phyloP scores from a whole-genome alignment of 805 yeast genomes.

The Nematodospora valgi region DNA sequence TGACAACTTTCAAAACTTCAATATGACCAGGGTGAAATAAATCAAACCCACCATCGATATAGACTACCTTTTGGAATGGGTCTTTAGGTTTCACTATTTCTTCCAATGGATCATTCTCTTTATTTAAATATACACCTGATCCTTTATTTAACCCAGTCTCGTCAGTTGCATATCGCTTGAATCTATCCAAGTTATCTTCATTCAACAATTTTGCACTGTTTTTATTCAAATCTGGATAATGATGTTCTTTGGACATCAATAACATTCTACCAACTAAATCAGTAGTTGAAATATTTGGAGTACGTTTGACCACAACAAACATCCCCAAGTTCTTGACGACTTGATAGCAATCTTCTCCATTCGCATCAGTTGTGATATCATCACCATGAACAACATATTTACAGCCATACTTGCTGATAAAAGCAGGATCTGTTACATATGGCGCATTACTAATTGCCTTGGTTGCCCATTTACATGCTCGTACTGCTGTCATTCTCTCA shows the following conservation, averaged over 20 bases:
- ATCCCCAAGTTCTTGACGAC: slow-evolving; percentile 79
- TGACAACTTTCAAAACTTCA: slow-evolving; percentile 55
- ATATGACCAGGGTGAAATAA: slow-evolving; percentile 93
- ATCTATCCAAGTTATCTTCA: slow-evolving; percentile 39
- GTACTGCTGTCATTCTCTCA: slow-evolving; percentile 82
- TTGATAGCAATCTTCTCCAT: slow-evolving; percentile 91
- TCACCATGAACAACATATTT: slow-evolving; percentile 97
- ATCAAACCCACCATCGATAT: slow-evolving; percentile 85
- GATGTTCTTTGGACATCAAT: slow-evolving; percentile 56
- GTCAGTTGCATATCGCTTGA: slow-evolving; percentile 57
- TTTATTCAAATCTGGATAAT: slow-evolving; percentile 24
- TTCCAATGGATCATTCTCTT: slow-evolving; percentile 21
- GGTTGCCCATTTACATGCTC: slow-evolving; percentile 88
- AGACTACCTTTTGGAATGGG: slow-evolving; percentile 33
- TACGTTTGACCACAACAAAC: slow-evolving; percentile 86
- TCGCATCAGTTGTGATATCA: slow-evolving; percentile 94
- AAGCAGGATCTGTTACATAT: slow-evolving; percentile 83
- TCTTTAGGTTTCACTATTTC: slow-evolving; percentile 33
- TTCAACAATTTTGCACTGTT: slow-evolving; percentile 26
- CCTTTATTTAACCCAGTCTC: slow-evolving; percentile 57
- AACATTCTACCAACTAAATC: slow-evolving; percentile 91
- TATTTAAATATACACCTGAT: slow-evolving; percentile 51
- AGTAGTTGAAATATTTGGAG: slow-evolving; percentile 92
- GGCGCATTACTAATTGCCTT: slow-evolving; percentile 76
- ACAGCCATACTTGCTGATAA: slow-evolving; percentile 74